Evolutionary conservation across 2,329 filamentous ascomycete species (phyloP), one percentile per base, ranked within the genome.

Genomic region (Leptoxyphium fumago): DNA sequence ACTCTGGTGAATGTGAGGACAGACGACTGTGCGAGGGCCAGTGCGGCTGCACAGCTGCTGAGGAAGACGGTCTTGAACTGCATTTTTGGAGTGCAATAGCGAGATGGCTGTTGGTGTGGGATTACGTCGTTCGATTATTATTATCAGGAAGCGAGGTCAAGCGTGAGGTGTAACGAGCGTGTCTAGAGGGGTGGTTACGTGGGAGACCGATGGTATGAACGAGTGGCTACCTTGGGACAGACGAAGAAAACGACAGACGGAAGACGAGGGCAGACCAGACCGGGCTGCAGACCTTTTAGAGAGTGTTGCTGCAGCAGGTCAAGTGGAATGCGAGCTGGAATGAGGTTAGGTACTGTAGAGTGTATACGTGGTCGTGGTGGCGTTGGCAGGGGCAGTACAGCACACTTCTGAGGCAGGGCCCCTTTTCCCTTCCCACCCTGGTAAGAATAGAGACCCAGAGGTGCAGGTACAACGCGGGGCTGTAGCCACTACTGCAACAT

Each of bases 1-100:
- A 71, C 69, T 38, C 65, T 62, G 48, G 73, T 75, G 63, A 75
- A 78, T 48, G 62, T 57, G 41, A 75, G 52, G n/a, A 52, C 50
- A n/a, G 50, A 53, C 7, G 61, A 60, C 47, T 72, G 64, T 39
- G 73, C 74, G 43, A 69, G 55, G 43, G 66, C 69, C 41, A 68
- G 50, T 41, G 68, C 55, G 42, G 72, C 62, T 41, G 66, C 61
- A 38, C 48, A 42, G 14, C 65, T 64, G 51, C 62, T 55, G 41
- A 67, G 64, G 50, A 77, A 49, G 49, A 77, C 47, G 50, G 65
- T 58, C 46, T 66, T 64, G 54, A 68, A 56, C 57, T 75, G 68
- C 74, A 77, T 77, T 43, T 43, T 50, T 67, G 56, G 21, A 26
- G 21, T 4, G 21, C 21, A 26, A 26, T 26, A 7, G 7, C 21